Evolutionary conservation across 192 early-diverging fungal genomes (phyloP).

Genomic region (Oehlia diaphana): DNA sequence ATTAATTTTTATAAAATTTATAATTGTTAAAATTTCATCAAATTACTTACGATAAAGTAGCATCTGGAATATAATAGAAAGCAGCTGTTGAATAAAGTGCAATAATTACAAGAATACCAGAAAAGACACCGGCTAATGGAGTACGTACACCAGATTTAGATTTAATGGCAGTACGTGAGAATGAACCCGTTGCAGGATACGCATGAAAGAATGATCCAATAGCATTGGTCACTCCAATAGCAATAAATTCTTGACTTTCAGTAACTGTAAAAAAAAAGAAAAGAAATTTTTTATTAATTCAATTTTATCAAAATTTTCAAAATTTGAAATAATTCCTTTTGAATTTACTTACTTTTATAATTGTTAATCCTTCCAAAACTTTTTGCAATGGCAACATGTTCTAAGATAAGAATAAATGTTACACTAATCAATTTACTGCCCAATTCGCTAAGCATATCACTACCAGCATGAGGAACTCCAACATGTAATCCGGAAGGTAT

Average conservation of each 20-base stretch:
- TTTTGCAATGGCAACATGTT: constrained; percentile 89
- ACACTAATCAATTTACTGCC: constrained; percentile 45
- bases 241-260: constrained; percentile 87
- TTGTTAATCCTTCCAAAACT: constrained; percentile 84
- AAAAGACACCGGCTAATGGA: constrained; percentile 77
- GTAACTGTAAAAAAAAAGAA: constrained; percentile 33
- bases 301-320: no score
- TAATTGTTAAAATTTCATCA: not conserved
- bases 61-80: constrained; percentile 85
- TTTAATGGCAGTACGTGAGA: constrained; percentile 92
- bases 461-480: constrained; percentile 43
- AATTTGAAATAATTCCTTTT: no score
- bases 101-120: constrained; percentile 77
- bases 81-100: constrained; percentile 81
- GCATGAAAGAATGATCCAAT: constrained; percentile 84
- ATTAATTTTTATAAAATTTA: not conserved
- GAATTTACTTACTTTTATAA: constrained; percentile 65
- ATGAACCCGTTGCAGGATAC: constrained; percentile 90
- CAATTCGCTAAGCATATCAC: not conserved
- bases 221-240: constrained; percentile 87
- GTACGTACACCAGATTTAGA: constrained; percentile 83
- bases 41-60: constrained; percentile 58
- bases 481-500: constrained; percentile 78
- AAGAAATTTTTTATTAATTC: not conserved
- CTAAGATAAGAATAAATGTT: constrained; percentile 77